Conservation (phyloP, 495 filamentous ascomycete genomes). For the Penicillium waksmanii region DNA sequence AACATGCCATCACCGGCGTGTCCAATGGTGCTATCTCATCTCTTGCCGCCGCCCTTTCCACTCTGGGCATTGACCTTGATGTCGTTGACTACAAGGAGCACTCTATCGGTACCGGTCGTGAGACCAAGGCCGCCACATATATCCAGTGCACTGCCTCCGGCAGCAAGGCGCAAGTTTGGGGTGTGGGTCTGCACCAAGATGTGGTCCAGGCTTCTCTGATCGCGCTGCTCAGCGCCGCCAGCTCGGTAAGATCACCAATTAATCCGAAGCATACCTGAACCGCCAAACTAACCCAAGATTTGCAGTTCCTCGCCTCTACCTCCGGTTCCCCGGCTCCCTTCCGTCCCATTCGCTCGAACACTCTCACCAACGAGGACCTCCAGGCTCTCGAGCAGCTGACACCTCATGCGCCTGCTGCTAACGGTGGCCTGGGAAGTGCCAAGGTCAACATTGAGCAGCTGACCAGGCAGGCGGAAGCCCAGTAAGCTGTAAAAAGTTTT, state of each 20-base stretch:
- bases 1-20: slow-evolving; percentile 76
- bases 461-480: slow-evolving; percentile 38
- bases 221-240: slow-evolving; percentile 85
- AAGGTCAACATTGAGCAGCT: slow-evolving; percentile 44
- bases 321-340: slow-evolving; percentile 52
- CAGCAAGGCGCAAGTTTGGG: slow-evolving; percentile 76
- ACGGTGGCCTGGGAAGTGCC: slow-evolving; percentile 22
- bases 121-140: slow-evolving; percentile 89
- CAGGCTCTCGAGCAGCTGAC: slow-evolving; percentile 47
- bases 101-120: slow-evolving; percentile 76
- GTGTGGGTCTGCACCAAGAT: slow-evolving; percentile 94
- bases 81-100: slow-evolving; percentile 97
- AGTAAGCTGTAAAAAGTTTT: slow-evolving; percentile 30
- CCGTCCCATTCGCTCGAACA: slow-evolving; percentile 51
- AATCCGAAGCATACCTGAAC: neutral
- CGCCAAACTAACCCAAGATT: slow-evolving; percentile 16
- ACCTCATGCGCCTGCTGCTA: slow-evolving; percentile 22
- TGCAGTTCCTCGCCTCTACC: slow-evolving; percentile 50
- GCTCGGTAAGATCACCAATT: slow-evolving; percentile 67
- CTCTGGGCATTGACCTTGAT: slow-evolving; percentile 87
- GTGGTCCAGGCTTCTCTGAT: slow-evolving; percentile 91
- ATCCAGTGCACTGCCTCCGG: slow-evolving; percentile 85
- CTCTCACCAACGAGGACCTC: slow-evolving; percentile 48
- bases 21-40: slow-evolving; percentile 92
- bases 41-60: slow-evolving; percentile 77